A percentile compares a stretch with the other conserved stretches of the same genome.
Evolutionary conservation across 495 filamentous ascomycete species (phyloP).

Genomic region (Aspergillus heteromorphus): DNA sequence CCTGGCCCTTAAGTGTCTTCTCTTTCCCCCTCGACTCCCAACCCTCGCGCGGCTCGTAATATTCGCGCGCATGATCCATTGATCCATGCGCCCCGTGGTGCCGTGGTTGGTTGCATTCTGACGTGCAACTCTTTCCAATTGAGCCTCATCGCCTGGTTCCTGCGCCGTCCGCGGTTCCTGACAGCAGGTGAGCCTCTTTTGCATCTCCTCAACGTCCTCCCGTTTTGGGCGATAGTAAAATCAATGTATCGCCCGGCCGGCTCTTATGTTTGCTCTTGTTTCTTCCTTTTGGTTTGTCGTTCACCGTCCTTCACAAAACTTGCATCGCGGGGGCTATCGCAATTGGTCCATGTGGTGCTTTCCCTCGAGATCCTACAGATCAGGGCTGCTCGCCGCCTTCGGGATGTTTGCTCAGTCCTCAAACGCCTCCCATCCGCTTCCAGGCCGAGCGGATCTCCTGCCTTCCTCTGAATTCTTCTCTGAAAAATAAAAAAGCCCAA

Average conservation of each 20-base stretch:
- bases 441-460: too few relatives aligned
- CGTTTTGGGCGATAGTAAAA: background rate
- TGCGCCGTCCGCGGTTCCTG: constrained; percentile 12
- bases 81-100: constrained; percentile 5
- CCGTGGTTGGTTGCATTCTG: constrained; percentile 14
- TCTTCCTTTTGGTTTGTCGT: background rate
- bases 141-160: constrained; percentile 19
- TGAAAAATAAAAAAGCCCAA: background rate
- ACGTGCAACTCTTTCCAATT: constrained; percentile 20
- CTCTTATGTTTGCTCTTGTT: constrained; percentile 3
- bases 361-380: background rate
- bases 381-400: background rate
- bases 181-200: constrained; percentile 20
- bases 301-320: background rate
- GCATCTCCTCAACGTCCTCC: background rate
- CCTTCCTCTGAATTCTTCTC: background rate
- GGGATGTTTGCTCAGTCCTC: background rate
- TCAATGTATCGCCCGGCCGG: background rate
- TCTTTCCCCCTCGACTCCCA: background rate
- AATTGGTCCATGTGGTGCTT: background rate
- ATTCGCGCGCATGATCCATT: background rate
- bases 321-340: background rate
- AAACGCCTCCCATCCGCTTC: background rate
- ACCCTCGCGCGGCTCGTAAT: background rate
- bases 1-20: background rate